A percentile compares a stretch with the other conserved stretches of the same genome.
Evolutionary conservation across 257 asterid genomes (phyloP).

Genomic region (Ilex asprella): DNA sequence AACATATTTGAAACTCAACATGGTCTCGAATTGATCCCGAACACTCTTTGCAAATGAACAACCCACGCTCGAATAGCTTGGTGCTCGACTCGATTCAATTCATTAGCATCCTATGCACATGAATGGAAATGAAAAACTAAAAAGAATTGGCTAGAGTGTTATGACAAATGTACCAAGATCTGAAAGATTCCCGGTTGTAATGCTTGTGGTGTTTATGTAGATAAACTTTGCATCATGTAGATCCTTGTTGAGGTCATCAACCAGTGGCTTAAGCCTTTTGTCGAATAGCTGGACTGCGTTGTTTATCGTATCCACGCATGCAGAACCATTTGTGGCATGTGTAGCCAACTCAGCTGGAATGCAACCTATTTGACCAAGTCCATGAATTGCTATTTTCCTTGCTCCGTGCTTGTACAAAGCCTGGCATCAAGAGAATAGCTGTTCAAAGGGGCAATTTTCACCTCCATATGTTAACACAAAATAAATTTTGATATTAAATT

Average conservation of each 20-base stretch:
- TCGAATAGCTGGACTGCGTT: conserved; percentile 25
- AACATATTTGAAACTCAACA: too few relatives aligned
- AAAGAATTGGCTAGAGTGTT: neutral
- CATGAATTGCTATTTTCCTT: conserved; percentile 44
- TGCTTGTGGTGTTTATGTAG: conserved; percentile 33
- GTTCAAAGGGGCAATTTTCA: too few relatives aligned
- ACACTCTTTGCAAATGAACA: too few relatives aligned
- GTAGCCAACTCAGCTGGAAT: conserved; percentile 18
- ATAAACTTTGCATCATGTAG: conserved; percentile 31
- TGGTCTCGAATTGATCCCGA: too few relatives aligned
- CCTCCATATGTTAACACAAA: too few relatives aligned
- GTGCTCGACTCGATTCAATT: too few relatives aligned
- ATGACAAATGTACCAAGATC: conserved; percentile 17
- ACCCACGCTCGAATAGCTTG: too few relatives aligned
- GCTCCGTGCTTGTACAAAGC: conserved; percentile 35
- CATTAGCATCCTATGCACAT: too few relatives aligned
- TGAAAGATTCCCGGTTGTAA: conserved; percentile 23
- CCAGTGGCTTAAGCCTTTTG: conserved; percentile 21
- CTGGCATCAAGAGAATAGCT: conserved; percentile 13
- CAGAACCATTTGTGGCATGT: conserved; percentile 22
- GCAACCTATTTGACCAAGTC: conserved; percentile 43
- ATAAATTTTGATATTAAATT: neutral
- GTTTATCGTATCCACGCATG: conserved; percentile 38
- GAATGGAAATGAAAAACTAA: too few relatives aligned
- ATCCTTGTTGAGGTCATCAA: conserved; percentile 27